A percentile compares a stretch with the other conserved stretches of the same genome.
Evolutionary conservation across 352 stramenopile species (phyloP).

Genomic region (Phytophthora tentaculata): DNA sequence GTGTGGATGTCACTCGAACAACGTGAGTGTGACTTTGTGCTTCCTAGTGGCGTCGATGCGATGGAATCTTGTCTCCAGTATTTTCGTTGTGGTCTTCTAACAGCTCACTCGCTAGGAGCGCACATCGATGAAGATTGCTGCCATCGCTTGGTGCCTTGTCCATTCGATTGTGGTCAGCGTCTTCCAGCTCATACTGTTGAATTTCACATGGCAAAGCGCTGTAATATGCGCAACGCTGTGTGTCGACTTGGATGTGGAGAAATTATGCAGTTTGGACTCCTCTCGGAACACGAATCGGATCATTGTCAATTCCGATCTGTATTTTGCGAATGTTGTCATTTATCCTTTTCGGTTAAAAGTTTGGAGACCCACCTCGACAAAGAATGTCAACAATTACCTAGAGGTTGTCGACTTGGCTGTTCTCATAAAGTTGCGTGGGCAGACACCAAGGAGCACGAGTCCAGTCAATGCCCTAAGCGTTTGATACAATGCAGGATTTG

Average conservation of each 20-base stretch:
- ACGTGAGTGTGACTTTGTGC: slow-evolving; percentile 56
- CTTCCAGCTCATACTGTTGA: slow-evolving; percentile 45
- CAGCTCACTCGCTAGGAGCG: background rate
- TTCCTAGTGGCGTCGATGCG: background rate
- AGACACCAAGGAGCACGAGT: slow-evolving; percentile 46
- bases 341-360: slow-evolving; percentile 27
- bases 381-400: slow-evolving; percentile 44
- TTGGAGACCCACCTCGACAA: slow-evolving; percentile 46
- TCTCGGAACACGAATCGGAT: slow-evolving; percentile 62
- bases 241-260: slow-evolving; percentile 69
- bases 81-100: slow-evolving; percentile 26
- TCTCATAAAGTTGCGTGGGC: slow-evolving; percentile 26
- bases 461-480: slow-evolving; percentile 58
- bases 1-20: slow-evolving; percentile 48
- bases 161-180: slow-evolving; percentile 67
- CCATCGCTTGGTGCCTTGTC: slow-evolving; percentile 63
- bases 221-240: slow-evolving; percentile 60
- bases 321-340: slow-evolving; percentile 65
- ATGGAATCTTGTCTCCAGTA: background rate
- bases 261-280: slow-evolving; percentile 48
- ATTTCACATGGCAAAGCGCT: slow-evolving; percentile 58
- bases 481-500: slow-evolving; percentile 66
- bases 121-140: slow-evolving; percentile 53
- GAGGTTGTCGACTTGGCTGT: slow-evolving; percentile 65
- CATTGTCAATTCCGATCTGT: slow-evolving; percentile 50